Evolutionary conservation across 148 eudicot genomes (phyloP), one percentile per base, ranked within the genome.

Genomic region (Cornus suecica): DNA sequence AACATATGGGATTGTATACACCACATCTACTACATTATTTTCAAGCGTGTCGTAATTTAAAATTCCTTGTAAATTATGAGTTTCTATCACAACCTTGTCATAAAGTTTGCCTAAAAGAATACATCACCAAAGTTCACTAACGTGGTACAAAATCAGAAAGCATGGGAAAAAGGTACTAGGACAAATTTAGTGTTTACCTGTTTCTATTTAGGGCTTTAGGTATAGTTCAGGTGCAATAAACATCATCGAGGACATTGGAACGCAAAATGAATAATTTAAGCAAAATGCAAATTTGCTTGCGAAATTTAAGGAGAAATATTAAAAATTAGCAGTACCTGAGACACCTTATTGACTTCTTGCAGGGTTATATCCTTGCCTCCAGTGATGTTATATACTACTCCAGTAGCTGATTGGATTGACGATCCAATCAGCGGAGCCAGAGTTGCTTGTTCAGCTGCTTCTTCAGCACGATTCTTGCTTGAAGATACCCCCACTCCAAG

Each of bases 361-460:
- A 95, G 79, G 22, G 99, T 95, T 65, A 95, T 88, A 82, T 95
- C 99, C 78, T 91, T 95, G 37, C 98, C 99, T 41, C 99, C 99
- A 26, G 99, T 95, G 65, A 95, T 95, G 67, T 95, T 95, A 85
- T 95, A 95, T 18, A 95, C 99, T 54, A 95, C 97, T 34, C 99
- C 99, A 8, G 99, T 95, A 51, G 99, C 99, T 78, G 99, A 93
- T 81, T 95, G 99, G 78, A 95, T 95, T 5, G 99, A 95, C 71
- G 99, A 90, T 65, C 99, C 99, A 54, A 95, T 95, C 61, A 95
- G 84, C 76, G 99, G 99, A 74, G 99, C 97, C 80, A 93, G 76
- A 62, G 99, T 95, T 70, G 99, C 99, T 84, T 95, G 99, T 77
- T 95, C 98, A 61, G 99, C 99, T 72, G 99, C 99, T 87, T 93